Conservation (phyloP, 2,329 filamentous ascomycete species). For the Aspergillus sp. region DNA sequence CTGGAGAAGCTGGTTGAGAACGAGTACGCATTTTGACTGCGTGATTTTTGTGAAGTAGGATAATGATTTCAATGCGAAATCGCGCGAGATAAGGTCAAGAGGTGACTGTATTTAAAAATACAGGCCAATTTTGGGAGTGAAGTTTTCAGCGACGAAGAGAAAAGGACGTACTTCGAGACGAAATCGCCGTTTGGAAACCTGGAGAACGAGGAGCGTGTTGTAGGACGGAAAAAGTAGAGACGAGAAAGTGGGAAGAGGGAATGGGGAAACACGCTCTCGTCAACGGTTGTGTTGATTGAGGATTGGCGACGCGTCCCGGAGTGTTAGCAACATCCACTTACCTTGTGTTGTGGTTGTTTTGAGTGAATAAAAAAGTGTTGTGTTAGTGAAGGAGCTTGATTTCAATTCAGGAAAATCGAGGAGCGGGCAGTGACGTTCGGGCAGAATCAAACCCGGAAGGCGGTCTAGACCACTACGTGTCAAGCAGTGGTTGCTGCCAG, state of each 20-base stretch:
- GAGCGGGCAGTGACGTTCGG: constrained; percentile 8
- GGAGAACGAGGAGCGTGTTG: constrained; percentile 7
- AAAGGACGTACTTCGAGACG: background rate
- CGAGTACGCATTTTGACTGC: constrained; percentile 37
- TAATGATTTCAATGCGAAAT: background rate
- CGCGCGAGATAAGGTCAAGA: background rate
- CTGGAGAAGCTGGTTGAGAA: constrained; percentile 38
- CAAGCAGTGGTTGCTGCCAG: background rate
- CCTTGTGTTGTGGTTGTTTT: constrained; percentile 6
- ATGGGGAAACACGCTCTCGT: background rate
- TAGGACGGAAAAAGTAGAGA: constrained; percentile 3
- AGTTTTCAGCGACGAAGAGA: background rate
- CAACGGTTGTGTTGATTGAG: background rate
- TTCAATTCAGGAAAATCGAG: constrained; percentile 14
- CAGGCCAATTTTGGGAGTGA: background rate
- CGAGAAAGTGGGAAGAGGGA: constrained; percentile 3
- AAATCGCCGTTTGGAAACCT: constrained; percentile 1
- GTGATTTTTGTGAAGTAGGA: background rate
- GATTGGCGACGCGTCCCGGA: constrained; percentile 6
- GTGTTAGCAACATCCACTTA: constrained; percentile 14
- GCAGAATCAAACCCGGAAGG: constrained; percentile 16
- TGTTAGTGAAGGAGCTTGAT: background rate
- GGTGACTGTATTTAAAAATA: background rate
- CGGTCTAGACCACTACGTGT: constrained; percentile 11
- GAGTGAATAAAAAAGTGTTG: constrained; percentile 1